Evolutionary conservation across 331 rosid genomes (phyloP).

Genomic region (Arachis monticola): DNA sequence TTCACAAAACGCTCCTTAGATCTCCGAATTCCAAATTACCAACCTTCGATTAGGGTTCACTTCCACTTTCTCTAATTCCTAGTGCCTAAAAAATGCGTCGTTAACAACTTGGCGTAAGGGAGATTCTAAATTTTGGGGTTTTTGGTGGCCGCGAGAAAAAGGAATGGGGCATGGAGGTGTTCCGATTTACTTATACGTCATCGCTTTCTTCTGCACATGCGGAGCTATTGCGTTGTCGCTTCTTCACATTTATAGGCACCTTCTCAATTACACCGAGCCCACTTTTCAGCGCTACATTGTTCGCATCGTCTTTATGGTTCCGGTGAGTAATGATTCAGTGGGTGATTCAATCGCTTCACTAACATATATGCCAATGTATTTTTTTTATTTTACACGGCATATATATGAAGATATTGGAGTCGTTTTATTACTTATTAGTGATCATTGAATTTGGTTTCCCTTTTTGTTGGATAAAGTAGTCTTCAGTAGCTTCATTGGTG

Average conservation of each 20-base stretch:
- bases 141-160: neutral
- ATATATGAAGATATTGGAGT: too few species aligned
- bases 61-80: neutral
- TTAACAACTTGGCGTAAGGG: constrained; percentile 22
- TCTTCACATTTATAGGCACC: constrained; percentile 76
- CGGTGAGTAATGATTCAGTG: constrained; percentile 51
- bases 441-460: too few species aligned
- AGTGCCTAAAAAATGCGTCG: constrained; percentile 9
- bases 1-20: neutral
- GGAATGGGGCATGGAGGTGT: constrained; percentile 56
- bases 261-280: constrained; percentile 85
- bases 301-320: constrained; percentile 89
- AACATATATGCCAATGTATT: too few species aligned
- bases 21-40: constrained; percentile 6
- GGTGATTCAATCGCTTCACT: constrained; percentile 27
- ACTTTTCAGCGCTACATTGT: constrained; percentile 83
- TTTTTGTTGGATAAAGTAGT: too few species aligned
- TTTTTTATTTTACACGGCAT: too few species aligned
- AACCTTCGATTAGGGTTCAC: constrained; percentile 39
- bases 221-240: constrained; percentile 78
- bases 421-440: too few species aligned
- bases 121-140: constrained; percentile 16
- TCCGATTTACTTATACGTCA: constrained; percentile 57
- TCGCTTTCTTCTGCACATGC: constrained; percentile 72
- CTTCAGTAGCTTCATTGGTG: too few species aligned